Evolutionary conservation across 805 yeast species (phyloP).

Genomic region (Candida suzukii): DNA sequence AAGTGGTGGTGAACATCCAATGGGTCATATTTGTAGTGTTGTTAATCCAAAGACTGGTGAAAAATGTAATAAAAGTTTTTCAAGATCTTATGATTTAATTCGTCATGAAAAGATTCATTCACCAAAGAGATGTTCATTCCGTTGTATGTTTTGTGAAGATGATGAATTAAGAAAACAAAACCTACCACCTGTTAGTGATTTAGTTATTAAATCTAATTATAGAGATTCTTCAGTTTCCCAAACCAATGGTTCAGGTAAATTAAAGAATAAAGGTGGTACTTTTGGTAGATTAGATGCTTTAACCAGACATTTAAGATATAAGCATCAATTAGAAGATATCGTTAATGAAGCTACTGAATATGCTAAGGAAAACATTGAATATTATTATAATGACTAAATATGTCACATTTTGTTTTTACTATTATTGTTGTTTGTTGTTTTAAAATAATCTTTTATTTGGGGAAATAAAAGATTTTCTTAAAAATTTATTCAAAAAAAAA

Average conservation of each 20-base stretch:
- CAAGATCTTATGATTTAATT: constrained; percentile 89
- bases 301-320: constrained; percentile 86
- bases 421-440: too few relatives aligned
- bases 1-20: neutral
- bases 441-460: neutral
- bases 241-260: constrained; percentile 18
- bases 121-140: constrained; percentile 72
- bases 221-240: constrained; percentile 18
- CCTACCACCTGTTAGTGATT: constrained; percentile 39
- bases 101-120: constrained; percentile 97
- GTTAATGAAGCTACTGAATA: constrained; percentile 66
- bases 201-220: constrained; percentile 25
- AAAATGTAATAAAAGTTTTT: constrained; percentile 72
- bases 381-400: constrained; percentile 22
- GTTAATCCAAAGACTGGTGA: constrained; percentile 53
- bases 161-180: constrained; percentile 40
- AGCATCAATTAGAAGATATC: constrained; percentile 66
- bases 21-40: constrained; percentile 48
- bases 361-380: constrained; percentile 76
- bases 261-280: constrained; percentile 28
- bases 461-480: neutral
- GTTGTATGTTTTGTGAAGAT: constrained; percentile 81
- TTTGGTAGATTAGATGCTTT: constrained; percentile 93
- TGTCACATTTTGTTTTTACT: neutral
- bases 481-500: too few relatives aligned